Evolutionary conservation across 2,329 filamentous ascomycete species (phyloP), one percentile per base, ranked within the genome.

Genomic region (Cadophora luteo-olivacea): DNA sequence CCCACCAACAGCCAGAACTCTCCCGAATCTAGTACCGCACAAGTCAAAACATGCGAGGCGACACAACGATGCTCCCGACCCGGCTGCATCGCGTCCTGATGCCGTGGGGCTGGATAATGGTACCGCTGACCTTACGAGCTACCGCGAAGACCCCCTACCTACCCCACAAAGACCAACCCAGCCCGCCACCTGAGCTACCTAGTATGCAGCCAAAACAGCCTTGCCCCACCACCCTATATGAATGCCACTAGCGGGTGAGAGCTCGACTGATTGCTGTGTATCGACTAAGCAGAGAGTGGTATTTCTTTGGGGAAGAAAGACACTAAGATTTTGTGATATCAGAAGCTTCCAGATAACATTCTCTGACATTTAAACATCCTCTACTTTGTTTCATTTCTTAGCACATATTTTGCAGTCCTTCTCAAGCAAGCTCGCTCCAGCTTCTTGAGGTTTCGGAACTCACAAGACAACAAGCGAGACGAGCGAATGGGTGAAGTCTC

Each of bases 161-260:
- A 67, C 65, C 65, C 65, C 65, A 67, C 65, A 67, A 63, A 48
- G 33, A 14, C 45, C 45, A 19, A 55, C 12, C 52, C 25, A 55
- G 52, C 29, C 52, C n/a, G 57, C 45, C 45, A 49, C 45, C 19
- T 12, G 8, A 22, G 45, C 45, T 22, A n/a, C n/a, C n/a, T n/a
- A n/a, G n/a, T n/a, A 49, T 49, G 45, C 45, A 55, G 29, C 52
- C 52, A 33, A 33, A 55, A 33, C 52, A 55, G 16, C 29, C 8
- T 60, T 65, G 64, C 64, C 64, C 64, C 64, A 65, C 64, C 64
- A 65, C 54, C 64, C 64, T 51, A 65, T 60, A 65, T 65, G 64
- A 65, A 60, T 29, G 22, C 25, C 52, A 55, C 52, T 55, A 55
- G 51, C 24, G 24, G 11, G 51, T 24, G 41, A 55, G 29, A 55